Evolutionary conservation across 1,284 basidiomycete genomes (phyloP), one percentile per base, ranked within the genome.

Genomic region (Heterobasidion occidentale): DNA sequence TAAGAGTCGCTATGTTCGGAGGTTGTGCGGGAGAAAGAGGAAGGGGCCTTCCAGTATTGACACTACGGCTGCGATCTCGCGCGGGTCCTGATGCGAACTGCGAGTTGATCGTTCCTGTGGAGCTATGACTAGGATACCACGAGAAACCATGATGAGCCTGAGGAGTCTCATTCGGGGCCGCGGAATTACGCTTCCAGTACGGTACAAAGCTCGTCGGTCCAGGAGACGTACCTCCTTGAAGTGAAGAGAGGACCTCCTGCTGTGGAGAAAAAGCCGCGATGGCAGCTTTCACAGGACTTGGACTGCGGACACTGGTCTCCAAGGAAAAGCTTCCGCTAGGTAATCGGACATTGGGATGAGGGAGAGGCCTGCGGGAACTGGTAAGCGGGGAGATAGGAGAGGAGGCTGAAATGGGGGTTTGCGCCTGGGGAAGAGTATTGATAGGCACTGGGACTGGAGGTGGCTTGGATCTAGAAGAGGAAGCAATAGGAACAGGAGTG

Each of bases 121-220:
- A 42, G 38, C 11, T 12, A 42, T 42, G n/a, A 7, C 38, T n/a
- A 42, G 38, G 12, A 42, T n/a, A 9, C 38, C 38, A 42, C 38
- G 38, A n/a, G 11, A 12, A n/a, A 44, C 27, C 53, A 52, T 33
- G 53, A 54, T 14, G 46, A 45, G 44, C 46, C 46, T 12, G 33
- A 15, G 54, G 54, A 14, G 55, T 57, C 1, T 52, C 51, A 46
- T 56, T 59, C 33, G 60, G 61, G 3, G 61, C 47, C 3, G 61
- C 60, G 38, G 61, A 51, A 27, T 58, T 59, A n/a, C 61, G 61
- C 50, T 59, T 62, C 61, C 61, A 62, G 53, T 62, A 62, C 7
- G 61, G 61, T 19, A 62, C 48, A 46, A 62, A 62, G 36, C 52
- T 61, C 36, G 53, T 52, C 15, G 55, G 38, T 2, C 53, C 54